A percentile compares a stretch with the other conserved stretches of the same genome.
Evolutionary conservation across 75 land plant genomes (phyloP).

Genomic region (Picea sitchensis): DNA sequence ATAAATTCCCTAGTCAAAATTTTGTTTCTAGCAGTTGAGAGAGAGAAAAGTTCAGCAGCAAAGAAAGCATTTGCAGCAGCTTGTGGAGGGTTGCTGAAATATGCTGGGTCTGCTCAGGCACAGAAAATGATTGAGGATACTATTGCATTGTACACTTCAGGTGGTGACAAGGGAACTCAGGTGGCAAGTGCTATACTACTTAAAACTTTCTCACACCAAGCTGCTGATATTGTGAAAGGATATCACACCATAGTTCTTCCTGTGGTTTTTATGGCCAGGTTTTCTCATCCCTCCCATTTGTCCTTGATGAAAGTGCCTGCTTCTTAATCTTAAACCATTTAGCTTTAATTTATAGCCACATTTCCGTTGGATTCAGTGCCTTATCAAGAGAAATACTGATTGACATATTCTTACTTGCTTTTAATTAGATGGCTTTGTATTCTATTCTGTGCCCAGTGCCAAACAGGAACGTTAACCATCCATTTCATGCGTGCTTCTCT

Average conservation of each 20-base stretch:
- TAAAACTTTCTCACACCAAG: slow-evolving; percentile 59
- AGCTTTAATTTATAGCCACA: neutral
- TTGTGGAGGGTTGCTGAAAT: slow-evolving; percentile 68
- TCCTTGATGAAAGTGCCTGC: neutral
- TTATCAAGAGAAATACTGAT: neutral
- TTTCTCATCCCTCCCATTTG: neutral
- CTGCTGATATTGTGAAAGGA: slow-evolving; percentile 68
- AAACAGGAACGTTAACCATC: too few species aligned
- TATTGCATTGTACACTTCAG: slow-evolving; percentile 51
- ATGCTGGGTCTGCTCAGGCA: slow-evolving; percentile 54
- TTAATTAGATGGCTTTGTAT: neutral
- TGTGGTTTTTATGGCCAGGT: slow-evolving; percentile 80
- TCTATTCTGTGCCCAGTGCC: too few species aligned
- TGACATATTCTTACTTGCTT: neutral
- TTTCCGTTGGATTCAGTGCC: neutral
- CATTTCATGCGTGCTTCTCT: too few species aligned
- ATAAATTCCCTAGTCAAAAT: slow-evolving; percentile 53
- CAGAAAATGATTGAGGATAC: slow-evolving; percentile 75
- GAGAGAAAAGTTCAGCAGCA: slow-evolving; percentile 76
- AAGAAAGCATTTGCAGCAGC: slow-evolving; percentile 90
- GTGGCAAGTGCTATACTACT: slow-evolving; percentile 78
- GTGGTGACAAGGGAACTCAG: slow-evolving; percentile 59
- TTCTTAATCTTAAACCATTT: neutral
- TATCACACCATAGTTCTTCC: slow-evolving; percentile 71
- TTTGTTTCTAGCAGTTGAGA: slow-evolving; percentile 64